Evolutionary conservation across 108 stramenopile genomes (phyloP).

Genomic region (Thalassiosira profunda): DNA sequence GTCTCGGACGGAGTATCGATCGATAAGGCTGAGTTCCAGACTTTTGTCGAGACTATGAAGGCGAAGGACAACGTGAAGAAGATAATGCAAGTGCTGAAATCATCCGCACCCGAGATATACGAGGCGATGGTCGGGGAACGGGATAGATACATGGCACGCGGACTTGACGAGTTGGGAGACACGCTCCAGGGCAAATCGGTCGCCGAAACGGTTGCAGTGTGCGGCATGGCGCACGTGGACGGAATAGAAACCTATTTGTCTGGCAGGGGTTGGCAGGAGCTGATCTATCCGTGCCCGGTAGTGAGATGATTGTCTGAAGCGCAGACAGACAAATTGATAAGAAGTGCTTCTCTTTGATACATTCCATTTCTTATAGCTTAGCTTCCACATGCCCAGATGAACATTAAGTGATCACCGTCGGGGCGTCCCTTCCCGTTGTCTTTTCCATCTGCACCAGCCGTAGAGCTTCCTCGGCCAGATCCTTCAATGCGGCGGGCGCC

Average conservation of each 20-base stretch:
- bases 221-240: conserved; percentile 62
- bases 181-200: conserved; percentile 5
- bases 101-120: conserved; percentile 68
- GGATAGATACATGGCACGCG: conserved; percentile 81
- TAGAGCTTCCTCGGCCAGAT: conserved; percentile 90
- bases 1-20: too few species aligned
- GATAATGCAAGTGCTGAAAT: conserved; percentile 60
- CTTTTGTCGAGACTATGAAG: conserved; percentile 70
- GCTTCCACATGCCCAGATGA: too few species aligned
- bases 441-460: conserved; percentile 89
- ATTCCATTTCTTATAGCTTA: too few species aligned
- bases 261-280: conserved; percentile 41
- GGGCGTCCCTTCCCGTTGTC: conserved; percentile 94
- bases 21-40: conserved; percentile 60
- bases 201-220: conserved; percentile 46
- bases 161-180: conserved; percentile 44
- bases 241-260: conserved; percentile 51
- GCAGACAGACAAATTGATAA: too few species aligned
- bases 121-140: conserved; percentile 77
- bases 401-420: conserved; percentile 99
- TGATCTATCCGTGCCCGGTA: conserved; percentile 33
- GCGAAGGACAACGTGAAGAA: conserved; percentile 57
- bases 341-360: too few species aligned
- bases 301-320: not conserved
- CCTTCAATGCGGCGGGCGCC: conserved; percentile 84